phyloP scores from a whole-genome alignment of 2,329 filamentous ascomycete species.

The Fusarium goolgardi region DNA sequence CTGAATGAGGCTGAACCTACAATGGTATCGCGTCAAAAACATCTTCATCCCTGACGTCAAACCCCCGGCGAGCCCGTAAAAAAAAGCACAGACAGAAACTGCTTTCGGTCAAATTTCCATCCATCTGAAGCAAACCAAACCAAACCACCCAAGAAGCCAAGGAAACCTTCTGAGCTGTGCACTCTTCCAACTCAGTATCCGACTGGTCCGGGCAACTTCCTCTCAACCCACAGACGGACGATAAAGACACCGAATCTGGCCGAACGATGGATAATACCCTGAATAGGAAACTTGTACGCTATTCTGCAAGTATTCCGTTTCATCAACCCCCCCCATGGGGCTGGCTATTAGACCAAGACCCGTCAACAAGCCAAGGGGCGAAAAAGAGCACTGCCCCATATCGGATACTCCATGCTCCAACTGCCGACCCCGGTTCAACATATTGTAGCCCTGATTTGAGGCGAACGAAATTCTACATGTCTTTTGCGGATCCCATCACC shows the following conservation, averaged over 20 bases:
- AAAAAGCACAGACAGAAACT: constrained; percentile 21
- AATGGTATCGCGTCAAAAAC: background rate
- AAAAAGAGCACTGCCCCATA: constrained; percentile 5
- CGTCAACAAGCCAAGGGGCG: background rate
- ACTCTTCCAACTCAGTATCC: background rate
- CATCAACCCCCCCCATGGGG: constrained; percentile 33
- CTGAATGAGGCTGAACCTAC: constrained; percentile 30
- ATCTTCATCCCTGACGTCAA: constrained; percentile 27
- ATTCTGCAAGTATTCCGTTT: constrained; percentile 8
- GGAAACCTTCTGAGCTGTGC: constrained; percentile 14
- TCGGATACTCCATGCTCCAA: background rate
- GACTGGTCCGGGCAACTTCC: constrained; percentile 29
- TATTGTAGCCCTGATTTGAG: constrained; percentile 19
- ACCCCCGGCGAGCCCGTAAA: constrained; percentile 27
- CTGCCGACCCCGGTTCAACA: background rate
- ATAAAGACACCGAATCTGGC: constrained; percentile 7
- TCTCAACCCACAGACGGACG: background rate
- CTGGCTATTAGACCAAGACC: no score
- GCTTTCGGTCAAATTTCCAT: constrained; percentile 29
- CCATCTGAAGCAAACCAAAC: background rate
- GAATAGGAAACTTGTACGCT: background rate
- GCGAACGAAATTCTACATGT: background rate
- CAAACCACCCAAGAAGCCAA: constrained; percentile 1
- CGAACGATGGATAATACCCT: constrained; percentile 6
- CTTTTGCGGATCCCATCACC: background rate